phyloP scores from a whole-genome alignment of 1,284 basidiomycete genomes.

The Thelephora terrestris region DNA sequence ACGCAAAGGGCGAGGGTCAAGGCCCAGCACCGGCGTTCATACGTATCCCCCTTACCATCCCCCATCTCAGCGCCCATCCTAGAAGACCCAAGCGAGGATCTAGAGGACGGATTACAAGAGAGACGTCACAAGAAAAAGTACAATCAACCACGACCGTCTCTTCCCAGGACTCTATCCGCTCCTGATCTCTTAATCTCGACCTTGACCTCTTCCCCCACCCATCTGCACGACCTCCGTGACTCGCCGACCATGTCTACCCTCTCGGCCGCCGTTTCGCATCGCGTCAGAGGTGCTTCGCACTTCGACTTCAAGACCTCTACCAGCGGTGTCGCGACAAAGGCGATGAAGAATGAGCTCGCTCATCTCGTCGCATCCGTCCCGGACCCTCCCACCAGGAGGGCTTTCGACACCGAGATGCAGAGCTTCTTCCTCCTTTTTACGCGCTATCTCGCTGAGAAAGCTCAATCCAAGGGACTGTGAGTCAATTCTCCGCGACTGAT shows the following conservation, averaged over 20 bases:
- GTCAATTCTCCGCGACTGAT: constrained; percentile 23
- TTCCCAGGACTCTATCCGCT: constrained; percentile 36
- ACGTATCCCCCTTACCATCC: background rate
- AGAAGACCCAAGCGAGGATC: background rate
- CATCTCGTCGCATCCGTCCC: constrained; percentile 74
- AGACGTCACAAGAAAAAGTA: constrained; percentile 37
- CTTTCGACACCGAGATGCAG: constrained; percentile 94
- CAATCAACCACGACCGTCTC: constrained; percentile 40
- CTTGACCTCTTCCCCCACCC: constrained; percentile 52
- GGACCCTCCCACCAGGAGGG: constrained; percentile 70
- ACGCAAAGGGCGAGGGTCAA: background rate
- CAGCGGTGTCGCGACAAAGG: constrained; percentile 89
- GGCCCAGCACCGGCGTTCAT: background rate
- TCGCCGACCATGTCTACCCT: constrained; percentile 6
- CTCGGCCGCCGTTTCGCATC: constrained; percentile 8
- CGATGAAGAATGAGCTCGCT: constrained; percentile 95
- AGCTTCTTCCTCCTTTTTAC: constrained; percentile 96
- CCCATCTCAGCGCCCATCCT: background rate
- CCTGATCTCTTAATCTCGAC: constrained; percentile 47
- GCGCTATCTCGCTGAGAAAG: constrained; percentile 86
- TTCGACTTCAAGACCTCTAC: constrained; percentile 87
- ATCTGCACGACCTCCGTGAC: constrained; percentile 42
- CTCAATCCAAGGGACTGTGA: constrained; percentile 86
- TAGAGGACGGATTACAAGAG: constrained; percentile 24
- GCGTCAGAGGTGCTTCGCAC: constrained; percentile 16